Evolutionary conservation across 768 basidiomycete species (phyloP).

Genomic region (Termitomyces titanicus): DNA sequence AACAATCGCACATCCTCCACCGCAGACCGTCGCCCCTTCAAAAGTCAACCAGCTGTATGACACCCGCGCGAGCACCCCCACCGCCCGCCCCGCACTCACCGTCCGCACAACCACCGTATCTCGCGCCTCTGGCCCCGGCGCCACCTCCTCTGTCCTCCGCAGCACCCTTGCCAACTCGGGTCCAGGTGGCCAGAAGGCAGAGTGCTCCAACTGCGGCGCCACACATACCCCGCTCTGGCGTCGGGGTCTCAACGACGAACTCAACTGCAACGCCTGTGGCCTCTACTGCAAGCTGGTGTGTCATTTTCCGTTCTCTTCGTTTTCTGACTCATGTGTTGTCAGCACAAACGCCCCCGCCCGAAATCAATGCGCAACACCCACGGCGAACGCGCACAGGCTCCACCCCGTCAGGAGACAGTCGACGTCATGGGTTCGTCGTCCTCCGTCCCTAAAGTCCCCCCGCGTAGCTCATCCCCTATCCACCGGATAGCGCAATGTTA

Average conservation of each 20-base stretch:
- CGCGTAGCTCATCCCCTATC: constrained; percentile 27
- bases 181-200: constrained; percentile 66
- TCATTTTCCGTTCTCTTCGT: constrained; percentile 10
- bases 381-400: constrained; percentile 64
- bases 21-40: constrained; percentile 55
- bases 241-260: constrained; percentile 80
- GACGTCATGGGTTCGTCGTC: constrained; percentile 65
- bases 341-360: constrained; percentile 88
- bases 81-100: constrained; percentile 54
- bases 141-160: constrained; percentile 51
- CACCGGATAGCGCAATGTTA: constrained; percentile 71
- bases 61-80: constrained; percentile 28
- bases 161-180: constrained; percentile 31
- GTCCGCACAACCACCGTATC: constrained; percentile 48
- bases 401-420: constrained; percentile 65
- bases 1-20: constrained; percentile 37
- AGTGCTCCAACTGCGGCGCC: constrained; percentile 86
- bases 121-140: constrained; percentile 58
- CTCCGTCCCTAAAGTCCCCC: constrained; percentile 24
- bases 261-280: constrained; percentile 89
- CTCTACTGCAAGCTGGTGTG: constrained; percentile 82
- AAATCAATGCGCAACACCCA: constrained; percentile 82
- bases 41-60: constrained; percentile 52
- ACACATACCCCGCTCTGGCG: constrained; percentile 89
- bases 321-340: too few relatives aligned